Conservation (phyloP, 106 monocot genomes). For the Allium fistulosum region DNA sequence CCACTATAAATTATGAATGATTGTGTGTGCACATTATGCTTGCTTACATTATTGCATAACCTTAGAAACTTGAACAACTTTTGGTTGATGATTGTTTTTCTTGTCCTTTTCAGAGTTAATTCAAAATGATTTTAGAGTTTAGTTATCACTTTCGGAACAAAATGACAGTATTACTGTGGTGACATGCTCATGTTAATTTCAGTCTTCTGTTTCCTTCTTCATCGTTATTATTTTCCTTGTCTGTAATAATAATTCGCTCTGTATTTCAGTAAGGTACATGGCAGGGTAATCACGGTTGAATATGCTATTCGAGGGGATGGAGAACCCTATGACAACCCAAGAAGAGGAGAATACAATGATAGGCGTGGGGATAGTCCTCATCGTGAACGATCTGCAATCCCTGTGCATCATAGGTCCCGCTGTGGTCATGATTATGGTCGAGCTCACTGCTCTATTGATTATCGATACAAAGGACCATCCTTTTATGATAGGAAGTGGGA, state of each 20-base stretch:
- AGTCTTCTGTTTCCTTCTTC: too few relatives aligned
- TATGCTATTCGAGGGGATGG: slow-evolving; percentile 87
- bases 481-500: slow-evolving; percentile 4
- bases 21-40: too few relatives aligned
- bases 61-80: too few relatives aligned
- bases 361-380: slow-evolving; percentile 38
- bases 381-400: slow-evolving; percentile 50
- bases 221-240: background rate
- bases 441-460: slow-evolving; percentile 7
- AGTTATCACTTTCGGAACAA: too few relatives aligned
- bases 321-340: slow-evolving; percentile 60
- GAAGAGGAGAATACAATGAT: slow-evolving; percentile 42
- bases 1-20: too few relatives aligned
- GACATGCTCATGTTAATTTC: too few relatives aligned
- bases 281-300: slow-evolving; percentile 84
- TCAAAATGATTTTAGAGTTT: background rate
- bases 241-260: background rate
- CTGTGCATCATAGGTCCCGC: slow-evolving; percentile 13
- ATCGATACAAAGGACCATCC: background rate
- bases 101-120: background rate
- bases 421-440: slow-evolving; percentile 30
- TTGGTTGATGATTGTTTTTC: background rate
- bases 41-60: too few relatives aligned
- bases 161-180: too few relatives aligned
- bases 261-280: slow-evolving; percentile 71